These are phyloP conservation scores for Hypoxylon rickii DNA, from an alignment of 495 filamentous ascomycete genomes.

Conservation along the genomic window DNA sequence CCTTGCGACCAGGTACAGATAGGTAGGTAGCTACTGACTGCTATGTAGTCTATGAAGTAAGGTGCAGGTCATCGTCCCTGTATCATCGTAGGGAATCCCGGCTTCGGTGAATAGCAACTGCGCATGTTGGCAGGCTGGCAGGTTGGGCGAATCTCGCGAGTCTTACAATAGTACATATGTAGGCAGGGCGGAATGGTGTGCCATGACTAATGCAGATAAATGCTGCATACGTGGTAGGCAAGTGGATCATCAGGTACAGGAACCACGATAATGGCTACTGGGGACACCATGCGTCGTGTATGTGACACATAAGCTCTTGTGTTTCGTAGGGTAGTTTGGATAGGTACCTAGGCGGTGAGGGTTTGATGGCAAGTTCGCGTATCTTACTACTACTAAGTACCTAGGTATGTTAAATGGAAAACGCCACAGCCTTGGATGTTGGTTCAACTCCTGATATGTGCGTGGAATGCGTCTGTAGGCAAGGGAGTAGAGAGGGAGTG, in stretches of 20 bases:
- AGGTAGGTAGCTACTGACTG: too few species aligned
- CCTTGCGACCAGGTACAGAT: too few species aligned
- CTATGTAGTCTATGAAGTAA: neutral
- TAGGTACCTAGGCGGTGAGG: constrained; percentile 26
- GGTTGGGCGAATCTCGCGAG: neutral
- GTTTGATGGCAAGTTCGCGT: constrained; percentile 27
- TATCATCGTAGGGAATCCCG: constrained; percentile 1
- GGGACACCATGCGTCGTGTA: constrained; percentile 16
- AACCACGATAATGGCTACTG: constrained; percentile 34
- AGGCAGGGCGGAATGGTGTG: constrained; percentile 26
- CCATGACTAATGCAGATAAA: constrained; percentile 34
- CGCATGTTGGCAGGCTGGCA: neutral
- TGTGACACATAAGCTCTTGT: constrained; percentile 18
- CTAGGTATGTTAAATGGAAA: too few species aligned
- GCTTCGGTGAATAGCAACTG: constrained; percentile 15
- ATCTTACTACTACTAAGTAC: constrained; percentile 19
- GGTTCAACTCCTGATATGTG: constrained; percentile 11
- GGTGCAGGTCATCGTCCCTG: constrained; percentile 13
- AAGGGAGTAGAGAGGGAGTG: constrained; percentile 26
- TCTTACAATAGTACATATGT: constrained; percentile 23
- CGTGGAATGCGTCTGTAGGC: constrained; percentile 15
- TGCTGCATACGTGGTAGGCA: constrained; percentile 33
- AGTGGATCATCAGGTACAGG: constrained; percentile 38
- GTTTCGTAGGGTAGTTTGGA: constrained; percentile 26
- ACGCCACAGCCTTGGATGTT: constrained; percentile 12